phyloP scores from a whole-genome alignment of 768 basidiomycete species.

The Heimioporus sp. region DNA sequence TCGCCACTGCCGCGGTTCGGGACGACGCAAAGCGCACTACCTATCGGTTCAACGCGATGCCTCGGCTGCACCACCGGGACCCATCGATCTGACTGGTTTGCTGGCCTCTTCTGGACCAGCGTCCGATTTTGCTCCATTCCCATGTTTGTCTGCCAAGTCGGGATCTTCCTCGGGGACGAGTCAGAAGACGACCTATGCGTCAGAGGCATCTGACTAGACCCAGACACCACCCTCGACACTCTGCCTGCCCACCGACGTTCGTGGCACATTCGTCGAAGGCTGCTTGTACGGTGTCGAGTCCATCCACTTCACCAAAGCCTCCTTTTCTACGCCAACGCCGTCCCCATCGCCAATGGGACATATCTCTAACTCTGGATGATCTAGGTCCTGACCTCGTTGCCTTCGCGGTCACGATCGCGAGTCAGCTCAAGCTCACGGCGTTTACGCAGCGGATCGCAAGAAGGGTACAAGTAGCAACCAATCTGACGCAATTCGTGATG shows the following conservation, averaged over 20 bases:
- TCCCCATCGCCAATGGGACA: conserved; percentile 74
- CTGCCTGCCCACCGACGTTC: conserved; percentile 66
- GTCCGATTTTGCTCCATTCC: conserved; percentile 26
- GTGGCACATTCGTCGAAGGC: conserved; percentile 88
- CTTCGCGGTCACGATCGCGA: conserved; percentile 90
- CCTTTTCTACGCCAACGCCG: conserved; percentile 88
- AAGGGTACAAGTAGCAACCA: conserved; percentile 77
- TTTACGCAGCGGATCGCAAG: conserved; percentile 89
- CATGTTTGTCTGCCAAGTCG: conserved; percentile 12
- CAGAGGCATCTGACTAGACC: conserved; percentile 63
- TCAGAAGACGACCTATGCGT: conserved; percentile 32
- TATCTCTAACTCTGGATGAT: conserved; percentile 90
- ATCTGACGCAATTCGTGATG: conserved; percentile 67
- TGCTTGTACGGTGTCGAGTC: conserved; percentile 78
- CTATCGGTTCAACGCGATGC: conserved; percentile 93
- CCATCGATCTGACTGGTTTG: conserved; percentile 89
- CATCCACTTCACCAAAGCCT: conserved; percentile 90
- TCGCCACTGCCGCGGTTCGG: conserved; percentile 69
- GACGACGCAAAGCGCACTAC: conserved; percentile 84
- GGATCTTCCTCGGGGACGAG: conserved; percentile 1
- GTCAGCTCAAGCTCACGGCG: conserved; percentile 86
- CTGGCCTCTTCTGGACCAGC: conserved; percentile 53
- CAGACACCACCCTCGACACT: conserved; percentile 48
- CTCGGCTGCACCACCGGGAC: conserved; percentile 84
- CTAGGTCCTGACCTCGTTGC: conserved; percentile 89